Evolutionary conservation across 2,329 filamentous ascomycete species (phyloP), one percentile per base, ranked within the genome.

Genomic region (Aspergillus sp.): DNA sequence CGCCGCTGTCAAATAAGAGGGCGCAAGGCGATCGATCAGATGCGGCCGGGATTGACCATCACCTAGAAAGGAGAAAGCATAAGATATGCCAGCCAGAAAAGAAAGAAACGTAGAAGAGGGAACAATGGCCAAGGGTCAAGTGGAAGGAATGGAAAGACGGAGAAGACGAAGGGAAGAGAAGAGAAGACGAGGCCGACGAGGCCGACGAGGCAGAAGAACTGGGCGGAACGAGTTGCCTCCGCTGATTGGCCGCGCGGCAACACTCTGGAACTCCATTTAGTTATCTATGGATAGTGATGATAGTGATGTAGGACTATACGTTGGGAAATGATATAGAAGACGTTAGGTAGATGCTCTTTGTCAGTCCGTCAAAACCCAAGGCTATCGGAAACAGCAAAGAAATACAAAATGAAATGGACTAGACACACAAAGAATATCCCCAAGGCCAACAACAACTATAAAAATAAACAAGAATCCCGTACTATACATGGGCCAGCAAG

Each of bases 401-500:
- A 42, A 47, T 47, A 7, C 7, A 11, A 12, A 12, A 47, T 22
- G 10, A 24, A 24, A 47, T 20, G 24, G 26, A 49, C 20, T 46
- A 20, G 22, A 53, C 52, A 57, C 52, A 57, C 11, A 39, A 39
- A 46, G 45, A 56, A 36, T 42, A 42, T n/a, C 14, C 14, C 36
- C 36, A n/a, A 42, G 36, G 36, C 36, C 36, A 42, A 42, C 36
- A 47, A 47, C 14, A 18, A 46, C 14, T 16, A 46, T n/a, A 46
- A 47, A 47, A 22, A 47, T 22, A 47, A 24, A 20, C 6, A 56
- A 61, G 9, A 49, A 53, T 60, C 52, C 52, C 57, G 52, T 66
- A 66, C 57, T 64, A 59, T 66, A 66, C 64, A 66, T 58, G 47
- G 52, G 32, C 56, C 56, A 54, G 58, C 42, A 51, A 32, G 47